These are phyloP conservation scores for Pleurotus cornucopiae DNA, from an alignment of 768 basidiomycete species.

Conservation along the genomic window DNA sequence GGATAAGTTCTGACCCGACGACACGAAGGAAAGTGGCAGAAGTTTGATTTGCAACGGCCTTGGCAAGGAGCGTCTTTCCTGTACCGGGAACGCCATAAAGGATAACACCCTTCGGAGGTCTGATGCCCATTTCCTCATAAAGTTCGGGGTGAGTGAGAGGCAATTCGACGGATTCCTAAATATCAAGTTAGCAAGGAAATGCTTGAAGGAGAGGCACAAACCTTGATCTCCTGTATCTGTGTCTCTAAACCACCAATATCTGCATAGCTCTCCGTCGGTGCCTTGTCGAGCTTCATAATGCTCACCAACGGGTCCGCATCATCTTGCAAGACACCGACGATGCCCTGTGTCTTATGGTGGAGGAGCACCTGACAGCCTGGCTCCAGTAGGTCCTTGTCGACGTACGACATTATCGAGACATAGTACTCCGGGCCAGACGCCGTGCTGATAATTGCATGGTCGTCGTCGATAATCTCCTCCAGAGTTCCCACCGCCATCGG, in stretches of 20 bases:
- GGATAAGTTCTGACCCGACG: constrained; percentile 96
- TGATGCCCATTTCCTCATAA: constrained; percentile 99
- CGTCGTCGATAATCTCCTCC: constrained; percentile 97
- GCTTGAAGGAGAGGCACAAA: constrained; percentile 21
- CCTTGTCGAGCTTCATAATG: constrained; percentile 99
- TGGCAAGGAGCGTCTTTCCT: constrained; percentile 95
- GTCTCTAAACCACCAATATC: constrained; percentile 95
- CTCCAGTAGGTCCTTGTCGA: constrained; percentile 96
- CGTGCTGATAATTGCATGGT: constrained; percentile 98
- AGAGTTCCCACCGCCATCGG: constrained; percentile 99
- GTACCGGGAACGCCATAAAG: constrained; percentile 98
- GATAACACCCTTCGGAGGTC: constrained; percentile 99
- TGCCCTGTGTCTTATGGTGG: constrained; percentile 93
- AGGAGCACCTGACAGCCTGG: constrained; percentile 93
- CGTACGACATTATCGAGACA: constrained; percentile 95
- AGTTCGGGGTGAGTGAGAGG: constrained; percentile 97
- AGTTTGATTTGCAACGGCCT: constrained; percentile 97
- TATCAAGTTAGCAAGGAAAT: constrained; percentile 4
- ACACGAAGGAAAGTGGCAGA: constrained; percentile 97
- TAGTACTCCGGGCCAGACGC: constrained; percentile 95
- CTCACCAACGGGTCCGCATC: constrained; percentile 95
- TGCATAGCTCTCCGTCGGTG: constrained; percentile 97
- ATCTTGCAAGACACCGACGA: constrained; percentile 94
- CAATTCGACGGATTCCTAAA: constrained; percentile 93
- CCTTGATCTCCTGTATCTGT: constrained; percentile 99